These are phyloP conservation scores for Cladobotryum protrusum DNA, from an alignment of 2,329 filamentous ascomycete genomes.

Conservation along the genomic window DNA sequence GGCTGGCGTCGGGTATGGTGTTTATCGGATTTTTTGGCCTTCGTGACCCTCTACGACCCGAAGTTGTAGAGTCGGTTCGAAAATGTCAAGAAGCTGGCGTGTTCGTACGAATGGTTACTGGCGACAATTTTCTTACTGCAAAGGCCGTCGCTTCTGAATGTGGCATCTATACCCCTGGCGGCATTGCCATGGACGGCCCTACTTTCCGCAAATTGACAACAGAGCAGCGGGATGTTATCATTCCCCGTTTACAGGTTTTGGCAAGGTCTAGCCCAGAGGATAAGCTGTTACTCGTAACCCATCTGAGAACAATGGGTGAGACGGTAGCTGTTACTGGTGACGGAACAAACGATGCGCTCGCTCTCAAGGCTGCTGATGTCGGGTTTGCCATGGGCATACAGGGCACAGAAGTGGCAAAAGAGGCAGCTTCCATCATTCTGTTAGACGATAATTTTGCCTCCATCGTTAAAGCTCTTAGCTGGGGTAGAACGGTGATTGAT, in stretches of 20 bases:
- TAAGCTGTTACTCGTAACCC: constrained; percentile 58
- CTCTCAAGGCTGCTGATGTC: constrained; percentile 59
- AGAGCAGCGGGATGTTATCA: constrained; percentile 41
- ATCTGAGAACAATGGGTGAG: constrained; percentile 58
- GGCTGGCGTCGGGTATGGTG: constrained; percentile 41
- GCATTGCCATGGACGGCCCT: constrained; percentile 51
- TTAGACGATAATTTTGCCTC: constrained; percentile 61
- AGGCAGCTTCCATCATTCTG: constrained; percentile 59
- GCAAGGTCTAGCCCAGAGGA: constrained; percentile 65
- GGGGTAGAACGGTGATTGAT: constrained; percentile 58
- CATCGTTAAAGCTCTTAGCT: constrained; percentile 56
- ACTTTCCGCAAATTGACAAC: constrained; percentile 54
- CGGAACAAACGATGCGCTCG: constrained; percentile 60
- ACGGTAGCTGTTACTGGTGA: constrained; percentile 62
- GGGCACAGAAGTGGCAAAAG: constrained; percentile 61
- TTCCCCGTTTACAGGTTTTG: constrained; percentile 60
- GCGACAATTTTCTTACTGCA: constrained; percentile 40
- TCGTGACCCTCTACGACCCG: constrained; percentile 58
- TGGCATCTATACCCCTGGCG: constrained; percentile 50
- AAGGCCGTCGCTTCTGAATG: constrained; percentile 38
- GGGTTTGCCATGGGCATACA: constrained; percentile 64
- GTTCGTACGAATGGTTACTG: constrained; percentile 58
- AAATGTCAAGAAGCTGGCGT: constrained; percentile 60
- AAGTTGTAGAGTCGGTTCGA: constrained; percentile 55
- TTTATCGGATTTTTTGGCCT: constrained; percentile 53